These are phyloP conservation scores for Pseudognaphalium luteoalbum DNA, from an alignment of 129 eudicot species.

Conservation along the genomic window DNA sequence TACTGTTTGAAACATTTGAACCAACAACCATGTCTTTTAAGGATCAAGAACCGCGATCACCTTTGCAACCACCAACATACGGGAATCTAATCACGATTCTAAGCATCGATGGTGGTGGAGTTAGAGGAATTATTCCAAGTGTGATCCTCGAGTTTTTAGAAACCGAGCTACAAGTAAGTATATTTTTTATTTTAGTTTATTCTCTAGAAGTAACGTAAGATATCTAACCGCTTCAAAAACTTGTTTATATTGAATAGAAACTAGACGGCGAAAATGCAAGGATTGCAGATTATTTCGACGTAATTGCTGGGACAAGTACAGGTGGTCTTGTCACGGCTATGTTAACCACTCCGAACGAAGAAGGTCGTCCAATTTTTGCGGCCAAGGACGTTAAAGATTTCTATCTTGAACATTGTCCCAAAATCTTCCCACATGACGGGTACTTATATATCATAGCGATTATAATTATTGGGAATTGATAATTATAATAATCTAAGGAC, in stretches of 20 bases:
- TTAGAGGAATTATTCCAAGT: constrained; percentile 53
- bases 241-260: constrained; percentile 22
- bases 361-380: constrained; percentile 41
- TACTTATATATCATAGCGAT: background rate
- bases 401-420: constrained; percentile 45
- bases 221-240: background rate
- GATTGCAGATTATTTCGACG: constrained; percentile 57
- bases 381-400: constrained; percentile 48
- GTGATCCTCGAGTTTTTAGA: constrained; percentile 43
- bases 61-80: constrained; percentile 34
- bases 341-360: constrained; percentile 50
- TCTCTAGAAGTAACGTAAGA: background rate
- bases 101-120: constrained; percentile 60
- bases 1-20: too few species aligned
- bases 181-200: too few species aligned
- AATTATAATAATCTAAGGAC: too few species aligned
- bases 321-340: constrained; percentile 62
- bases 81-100: constrained; percentile 47
- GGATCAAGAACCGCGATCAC: constrained; percentile 25
- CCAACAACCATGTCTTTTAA: constrained; percentile 21
- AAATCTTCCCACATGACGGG: constrained; percentile 43
- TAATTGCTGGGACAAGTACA: constrained; percentile 54
- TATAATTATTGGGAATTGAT: too few species aligned
- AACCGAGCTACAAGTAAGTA: constrained; percentile 32
- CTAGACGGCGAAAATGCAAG: constrained; percentile 53